Evolutionary conservation across 2,329 filamentous ascomycete genomes (phyloP), one percentile per base, ranked within the genome.

Genomic region (Fusarium dlaminii): DNA sequence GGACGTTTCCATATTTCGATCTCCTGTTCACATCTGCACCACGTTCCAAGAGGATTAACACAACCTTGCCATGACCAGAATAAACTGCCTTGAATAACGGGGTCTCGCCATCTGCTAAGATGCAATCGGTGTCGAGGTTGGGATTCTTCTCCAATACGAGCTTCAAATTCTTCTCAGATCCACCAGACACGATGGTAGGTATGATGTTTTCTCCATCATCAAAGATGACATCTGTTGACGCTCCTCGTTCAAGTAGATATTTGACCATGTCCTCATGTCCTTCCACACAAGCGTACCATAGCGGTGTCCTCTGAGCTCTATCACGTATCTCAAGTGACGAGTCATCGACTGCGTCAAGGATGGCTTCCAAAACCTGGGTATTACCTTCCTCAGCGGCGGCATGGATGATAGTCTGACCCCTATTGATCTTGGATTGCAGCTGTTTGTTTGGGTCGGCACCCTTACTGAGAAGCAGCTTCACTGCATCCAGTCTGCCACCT

Each of bases 211-310:
- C 63, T 18, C 65, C 72, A 5, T 66, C 63, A 3, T 46, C 52
- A 11, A 68, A 40, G 14, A 64, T 48, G 15, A 51, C 54, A 45
- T 70, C 60, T 10, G 70, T 66, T 34, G 62, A 49, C n/a, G 57
- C 68, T 15, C 68, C 68, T 32, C 65, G 63, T 20, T 72, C 62
- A 55, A 74, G 52, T 20, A 76, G 54, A 54, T 70, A 66, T 20
- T 68, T 60, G 6, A 73, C 68, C 73, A 76, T 72, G 1, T 69
- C 65, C 29, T 72, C 59, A 18, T 58, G 46, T 37, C 65, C 73
- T 36, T 66, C 56, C 8, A 46, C 27, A 13, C 73, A 72, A 22
- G 66, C 73, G 39, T 68, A 74, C 51, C 57, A 73, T 5, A 76
- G 40, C 11, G 73, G 73, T 18, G 71, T 76, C 13, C 68, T 29